Evolutionary conservation across 2,329 filamentous ascomycete species (phyloP).

Genomic region (Penicillium sp.): DNA sequence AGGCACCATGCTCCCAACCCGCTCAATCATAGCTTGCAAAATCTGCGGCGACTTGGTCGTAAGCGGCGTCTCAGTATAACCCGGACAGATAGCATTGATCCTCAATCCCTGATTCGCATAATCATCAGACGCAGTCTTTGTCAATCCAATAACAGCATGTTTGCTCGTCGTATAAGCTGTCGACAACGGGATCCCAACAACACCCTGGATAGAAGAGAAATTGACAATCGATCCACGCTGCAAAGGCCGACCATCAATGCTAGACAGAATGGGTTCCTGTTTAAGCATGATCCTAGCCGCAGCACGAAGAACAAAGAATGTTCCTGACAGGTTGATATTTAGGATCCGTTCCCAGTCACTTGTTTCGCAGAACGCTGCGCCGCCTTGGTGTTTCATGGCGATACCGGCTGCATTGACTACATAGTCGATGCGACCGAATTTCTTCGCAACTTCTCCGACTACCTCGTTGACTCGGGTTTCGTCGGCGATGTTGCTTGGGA

Average conservation of each 20-base stretch:
- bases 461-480: slow-evolving; percentile 14
- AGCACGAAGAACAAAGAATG: slow-evolving; percentile 44
- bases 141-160: slow-evolving; percentile 45
- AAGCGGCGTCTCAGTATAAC: slow-evolving; percentile 75
- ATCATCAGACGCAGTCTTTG: slow-evolving; percentile 45
- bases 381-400: slow-evolving; percentile 26
- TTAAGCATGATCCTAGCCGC: slow-evolving; percentile 46
- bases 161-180: slow-evolving; percentile 38
- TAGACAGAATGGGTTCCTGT: slow-evolving; percentile 42
- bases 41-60: slow-evolving; percentile 27
- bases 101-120: slow-evolving; percentile 40
- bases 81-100: slow-evolving; percentile 83
- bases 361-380: slow-evolving; percentile 21
- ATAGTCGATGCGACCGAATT: slow-evolving; percentile 18
- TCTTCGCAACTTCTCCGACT: slow-evolving; percentile 6
- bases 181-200: slow-evolving; percentile 42
- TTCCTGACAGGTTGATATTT: slow-evolving; percentile 46
- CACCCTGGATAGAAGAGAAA: slow-evolving; percentile 40
- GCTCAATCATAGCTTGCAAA: slow-evolving; percentile 29
- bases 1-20: slow-evolving; percentile 14
- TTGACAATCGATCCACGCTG: slow-evolving; percentile 38
- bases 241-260: slow-evolving; percentile 33
- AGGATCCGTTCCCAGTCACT: slow-evolving; percentile 43
- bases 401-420: slow-evolving; percentile 20
- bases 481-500: slow-evolving; percentile 12